Conservation (phyloP, 441 rosid species). For the Gossypium trilobum region DNA sequence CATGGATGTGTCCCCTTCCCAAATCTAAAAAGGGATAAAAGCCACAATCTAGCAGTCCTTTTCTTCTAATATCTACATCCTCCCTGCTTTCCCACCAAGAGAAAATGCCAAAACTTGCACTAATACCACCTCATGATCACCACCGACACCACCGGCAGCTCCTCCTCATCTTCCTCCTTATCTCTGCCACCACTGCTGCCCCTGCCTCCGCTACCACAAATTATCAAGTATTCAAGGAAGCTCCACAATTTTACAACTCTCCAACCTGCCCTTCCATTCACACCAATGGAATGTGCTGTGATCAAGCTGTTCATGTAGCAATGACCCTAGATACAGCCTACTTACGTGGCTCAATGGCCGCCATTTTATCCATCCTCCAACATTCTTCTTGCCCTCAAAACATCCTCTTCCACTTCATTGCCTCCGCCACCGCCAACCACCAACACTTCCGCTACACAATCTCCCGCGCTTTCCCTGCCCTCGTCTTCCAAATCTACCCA, state of each 20-base stretch:
- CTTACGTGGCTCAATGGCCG: constrained; percentile 62
- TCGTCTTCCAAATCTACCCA: constrained; percentile 38
- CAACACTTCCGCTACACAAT: constrained; percentile 28
- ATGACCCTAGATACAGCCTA: constrained; percentile 51
- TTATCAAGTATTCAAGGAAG: constrained; percentile 39
- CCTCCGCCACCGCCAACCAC: constrained; percentile 24
- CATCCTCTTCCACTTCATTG: constrained; percentile 44
- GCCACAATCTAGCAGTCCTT: background rate
- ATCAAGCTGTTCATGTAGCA: constrained; percentile 43
- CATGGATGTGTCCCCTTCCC: background rate
- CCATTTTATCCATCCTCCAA: constrained; percentile 47
- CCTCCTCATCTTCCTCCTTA: constrained; percentile 18
- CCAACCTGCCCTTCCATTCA: constrained; percentile 29
- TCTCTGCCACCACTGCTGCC: constrained; percentile 18
- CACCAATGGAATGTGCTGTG: constrained; percentile 20
- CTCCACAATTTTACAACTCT: constrained; percentile 58
- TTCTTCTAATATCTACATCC: background rate
- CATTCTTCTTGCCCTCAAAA: constrained; percentile 60
- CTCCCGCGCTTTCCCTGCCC: constrained; percentile 39
- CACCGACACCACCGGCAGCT: constrained; percentile 13
- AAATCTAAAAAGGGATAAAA: background rate
- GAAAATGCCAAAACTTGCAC: constrained; percentile 18
- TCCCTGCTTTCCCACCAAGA: background rate
- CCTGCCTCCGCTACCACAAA: background rate
- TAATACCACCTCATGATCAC: background rate